Conservation (phyloP, 2,329 filamentous ascomycete genomes). For the Fusarium tupiense region DNA sequence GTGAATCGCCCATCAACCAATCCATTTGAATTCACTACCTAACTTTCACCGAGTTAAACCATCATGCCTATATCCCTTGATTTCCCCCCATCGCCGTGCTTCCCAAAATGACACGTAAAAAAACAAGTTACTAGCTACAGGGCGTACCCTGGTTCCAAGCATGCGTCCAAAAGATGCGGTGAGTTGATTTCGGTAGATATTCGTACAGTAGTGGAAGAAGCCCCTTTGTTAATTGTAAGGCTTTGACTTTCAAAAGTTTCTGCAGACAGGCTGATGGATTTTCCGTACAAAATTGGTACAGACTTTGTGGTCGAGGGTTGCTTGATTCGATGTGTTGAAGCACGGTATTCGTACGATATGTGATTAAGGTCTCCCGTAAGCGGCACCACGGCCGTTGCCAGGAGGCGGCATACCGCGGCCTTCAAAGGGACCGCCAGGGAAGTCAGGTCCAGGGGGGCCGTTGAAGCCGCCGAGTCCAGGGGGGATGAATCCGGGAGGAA, state of each 20-base stretch:
- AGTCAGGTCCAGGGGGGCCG: conserved; percentile 59
- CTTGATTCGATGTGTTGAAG: neutral
- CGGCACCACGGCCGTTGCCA: conserved; percentile 50
- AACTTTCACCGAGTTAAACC: conserved; percentile 38
- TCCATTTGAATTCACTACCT: conserved; percentile 40
- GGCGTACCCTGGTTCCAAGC: conserved; percentile 26
- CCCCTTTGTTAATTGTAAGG: neutral
- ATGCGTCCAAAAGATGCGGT: conserved; percentile 23
- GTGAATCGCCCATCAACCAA: conserved; percentile 33
- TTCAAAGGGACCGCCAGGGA: conserved; percentile 61
- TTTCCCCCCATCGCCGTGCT: conserved; percentile 40
- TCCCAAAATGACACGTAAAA: conserved; percentile 36
- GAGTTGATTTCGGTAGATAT: conserved; percentile 26
- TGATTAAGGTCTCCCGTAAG: conserved; percentile 46
- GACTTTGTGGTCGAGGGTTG: neutral
- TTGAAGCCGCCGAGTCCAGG: conserved; percentile 67
- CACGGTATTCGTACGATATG: neutral
- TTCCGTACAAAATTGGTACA: conserved; percentile 36
- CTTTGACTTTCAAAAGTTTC: conserved; percentile 18
- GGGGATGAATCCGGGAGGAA: conserved; percentile 63
- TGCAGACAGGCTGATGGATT: conserved; percentile 31
- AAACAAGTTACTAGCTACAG: conserved; percentile 36
- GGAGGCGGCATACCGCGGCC: conserved; percentile 64
- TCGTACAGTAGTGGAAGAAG: conserved; percentile 31
- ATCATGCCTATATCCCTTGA: conserved; percentile 39